Evolutionary conservation across 2,329 filamentous ascomycete genomes (phyloP), one percentile per base, ranked within the genome.

Genomic region (Aspergillus viridinutans): DNA sequence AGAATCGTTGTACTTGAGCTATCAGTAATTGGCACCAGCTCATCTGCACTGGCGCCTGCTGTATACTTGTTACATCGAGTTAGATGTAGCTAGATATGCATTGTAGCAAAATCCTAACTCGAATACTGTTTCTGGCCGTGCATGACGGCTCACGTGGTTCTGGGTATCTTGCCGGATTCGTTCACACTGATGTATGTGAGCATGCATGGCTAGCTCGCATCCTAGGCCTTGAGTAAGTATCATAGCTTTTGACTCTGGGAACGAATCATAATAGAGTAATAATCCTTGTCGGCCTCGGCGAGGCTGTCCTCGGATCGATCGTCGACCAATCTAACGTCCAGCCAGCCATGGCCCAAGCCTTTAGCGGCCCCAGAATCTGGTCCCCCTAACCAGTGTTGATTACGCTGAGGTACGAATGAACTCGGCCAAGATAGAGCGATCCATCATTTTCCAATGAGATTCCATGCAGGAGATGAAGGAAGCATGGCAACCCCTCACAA

Each of bases 341-440:
- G 12, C 43, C 10, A 47, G 2, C 43, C 43, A 47, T 25, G 10
- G 23, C 23, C 43, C 58, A 64, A 62, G 58, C 54, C 53, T 48
- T 53, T 59, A 61, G 61, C 51, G 58, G 49, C 29, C 53, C 57
- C 20, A 47, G 17, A 21, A 12, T 25, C 21, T 35, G 38, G 53
- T 21, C 20, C 49, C 28, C 48, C 4, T 29, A 47, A 43, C 40
- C 50, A 38, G 14, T 38, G 14, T 7, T 2, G 5, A 48, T 56
- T 54, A 49, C 54, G 38, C 42, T 49, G 35, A 50, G 52, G 5
- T 43, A n/a, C 47, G 14, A 42, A 62, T 61, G 60, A 54, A 58
- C 53, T 60, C 42, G 35, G 61, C 60, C 61, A 64, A 64, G 60
- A 58, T 60, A 55, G 40, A 57, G 43, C 29, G 53, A 56, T 58